Percentiles rank a stretch among this genome's conserved stretches.
Evolutionary conservation across 805 yeast genomes (phyloP).

Genomic region (Danielozyma ontarioensis): DNA sequence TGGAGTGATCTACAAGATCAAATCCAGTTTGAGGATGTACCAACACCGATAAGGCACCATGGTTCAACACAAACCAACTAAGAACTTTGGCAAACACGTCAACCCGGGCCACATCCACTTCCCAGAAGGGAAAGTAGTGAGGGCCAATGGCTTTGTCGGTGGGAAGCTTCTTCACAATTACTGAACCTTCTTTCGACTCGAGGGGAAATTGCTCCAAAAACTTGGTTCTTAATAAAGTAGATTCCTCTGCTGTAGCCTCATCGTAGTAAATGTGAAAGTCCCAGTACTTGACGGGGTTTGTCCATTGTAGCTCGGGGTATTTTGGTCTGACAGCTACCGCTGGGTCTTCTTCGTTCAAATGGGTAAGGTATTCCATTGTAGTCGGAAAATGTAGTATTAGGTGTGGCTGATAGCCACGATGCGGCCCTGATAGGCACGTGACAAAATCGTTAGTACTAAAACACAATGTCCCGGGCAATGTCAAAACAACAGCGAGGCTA

Average conservation of each 20-base stretch:
- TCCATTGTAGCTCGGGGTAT: slow-evolving; percentile 12
- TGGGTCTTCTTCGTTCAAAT: slow-evolving; percentile 11
- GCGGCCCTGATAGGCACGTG: no score
- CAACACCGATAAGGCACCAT: slow-evolving; percentile 25
- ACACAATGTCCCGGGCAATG: no score
- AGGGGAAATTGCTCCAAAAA: slow-evolving; percentile 19
- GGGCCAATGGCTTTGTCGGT: slow-evolving; percentile 25
- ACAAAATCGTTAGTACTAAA: no score
- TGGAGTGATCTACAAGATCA: slow-evolving; percentile 22
- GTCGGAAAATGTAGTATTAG: background rate
- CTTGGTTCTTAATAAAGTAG: slow-evolving; percentile 14
- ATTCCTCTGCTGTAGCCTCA: slow-evolving; percentile 16
- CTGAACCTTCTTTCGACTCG: slow-evolving; percentile 19
- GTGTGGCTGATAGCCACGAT: no score
- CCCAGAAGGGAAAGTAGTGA: slow-evolving; percentile 29
- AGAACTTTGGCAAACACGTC: slow-evolving; percentile 23
- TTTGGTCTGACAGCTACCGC: slow-evolving; percentile 13
- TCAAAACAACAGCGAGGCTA: no score
- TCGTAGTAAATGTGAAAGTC: slow-evolving; percentile 30
- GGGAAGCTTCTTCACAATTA: slow-evolving; percentile 24
- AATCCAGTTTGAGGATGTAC: slow-evolving; percentile 31
- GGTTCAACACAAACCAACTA: slow-evolving; percentile 27
- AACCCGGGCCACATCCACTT: slow-evolving; percentile 26
- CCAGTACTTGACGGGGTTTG: slow-evolving; percentile 23
- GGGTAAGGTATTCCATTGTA: slow-evolving; percentile 25